These are phyloP conservation scores for Peniophora sp. DNA, from an alignment of 1,284 basidiomycete genomes.

Conservation along the genomic window DNA sequence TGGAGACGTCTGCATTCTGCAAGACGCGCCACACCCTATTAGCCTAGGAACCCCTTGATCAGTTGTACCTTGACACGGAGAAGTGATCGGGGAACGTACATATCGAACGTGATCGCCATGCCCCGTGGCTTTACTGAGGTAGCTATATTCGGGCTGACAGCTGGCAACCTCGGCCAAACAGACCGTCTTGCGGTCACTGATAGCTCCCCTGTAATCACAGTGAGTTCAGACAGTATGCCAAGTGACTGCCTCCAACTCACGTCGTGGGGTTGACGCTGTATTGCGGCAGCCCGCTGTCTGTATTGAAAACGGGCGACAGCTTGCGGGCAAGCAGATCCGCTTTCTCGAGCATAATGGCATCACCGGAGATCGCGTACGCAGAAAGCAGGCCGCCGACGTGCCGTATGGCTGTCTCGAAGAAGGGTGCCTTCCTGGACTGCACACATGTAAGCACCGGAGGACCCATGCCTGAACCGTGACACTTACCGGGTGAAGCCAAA, in stretches of 20 bases:
- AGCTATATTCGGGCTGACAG: constrained; percentile 51
- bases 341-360: constrained; percentile 38
- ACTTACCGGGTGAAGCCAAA: constrained; percentile 25
- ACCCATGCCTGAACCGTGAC: not conserved
- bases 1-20: constrained; percentile 30
- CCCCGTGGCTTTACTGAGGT: constrained; percentile 48
- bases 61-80: not conserved
- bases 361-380: constrained; percentile 60
- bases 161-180: constrained; percentile 35
- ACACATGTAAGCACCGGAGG: not conserved
- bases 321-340: constrained; percentile 43
- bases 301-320: constrained; percentile 46
- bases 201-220: not conserved
- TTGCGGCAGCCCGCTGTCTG: constrained; percentile 39
- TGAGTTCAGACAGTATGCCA: not conserved
- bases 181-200: not conserved
- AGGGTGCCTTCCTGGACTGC: constrained; percentile 33
- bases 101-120: constrained; percentile 39
- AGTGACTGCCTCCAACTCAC: no score
- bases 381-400: constrained; percentile 69
- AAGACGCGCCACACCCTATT: constrained; percentile 44
- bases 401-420: constrained; percentile 73
- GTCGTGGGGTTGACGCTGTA: constrained; percentile 36
- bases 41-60: constrained; percentile 28
- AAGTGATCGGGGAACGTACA: constrained; percentile 19